phyloP scores from a whole-genome alignment of 495 filamentous ascomycete species.

The Entonaema liquescens region DNA sequence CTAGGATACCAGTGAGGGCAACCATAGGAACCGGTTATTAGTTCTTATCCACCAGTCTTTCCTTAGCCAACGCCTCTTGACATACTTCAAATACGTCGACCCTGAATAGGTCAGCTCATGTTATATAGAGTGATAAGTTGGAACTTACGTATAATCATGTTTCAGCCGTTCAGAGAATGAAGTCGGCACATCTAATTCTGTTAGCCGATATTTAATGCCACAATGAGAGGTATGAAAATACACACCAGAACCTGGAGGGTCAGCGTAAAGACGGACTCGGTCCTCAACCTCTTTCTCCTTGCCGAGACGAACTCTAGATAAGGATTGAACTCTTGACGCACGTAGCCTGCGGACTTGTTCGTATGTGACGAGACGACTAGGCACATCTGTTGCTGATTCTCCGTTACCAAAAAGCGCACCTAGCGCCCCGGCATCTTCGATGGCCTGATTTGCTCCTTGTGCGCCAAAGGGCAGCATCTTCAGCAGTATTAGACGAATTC shows the following conservation, averaged over 20 bases:
- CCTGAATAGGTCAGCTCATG: background rate
- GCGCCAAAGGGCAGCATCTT: conserved; percentile 31
- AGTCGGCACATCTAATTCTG: conserved; percentile 12
- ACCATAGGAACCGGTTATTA: background rate
- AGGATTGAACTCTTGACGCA: conserved; percentile 20
- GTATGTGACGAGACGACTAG: conserved; percentile 1
- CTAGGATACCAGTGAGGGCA: too few relatives aligned
- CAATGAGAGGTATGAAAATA: background rate
- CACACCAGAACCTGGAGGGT: conserved; percentile 21
- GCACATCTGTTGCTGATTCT: background rate
- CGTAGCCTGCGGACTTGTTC: conserved; percentile 13
- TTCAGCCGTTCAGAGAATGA: conserved; percentile 8
- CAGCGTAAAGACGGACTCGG: conserved; percentile 21
- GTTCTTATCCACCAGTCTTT: background rate
- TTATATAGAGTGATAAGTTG: background rate
- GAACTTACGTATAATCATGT: conserved; percentile 20
- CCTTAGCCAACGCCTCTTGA: conserved; percentile 1
- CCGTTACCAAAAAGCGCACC: conserved; percentile 7
- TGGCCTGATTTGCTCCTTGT: conserved; percentile 26
- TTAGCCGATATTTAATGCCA: background rate
- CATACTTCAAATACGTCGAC: conserved; percentile 12
- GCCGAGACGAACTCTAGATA: conserved; percentile 19
- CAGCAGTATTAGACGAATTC: background rate
- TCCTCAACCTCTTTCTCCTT: conserved; percentile 17
- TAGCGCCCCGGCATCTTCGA: conserved; percentile 22